Evolutionary conservation across 805 yeast genomes (phyloP), one percentile per base, ranked within the genome.

Genomic region (Candida insectalens): DNA sequence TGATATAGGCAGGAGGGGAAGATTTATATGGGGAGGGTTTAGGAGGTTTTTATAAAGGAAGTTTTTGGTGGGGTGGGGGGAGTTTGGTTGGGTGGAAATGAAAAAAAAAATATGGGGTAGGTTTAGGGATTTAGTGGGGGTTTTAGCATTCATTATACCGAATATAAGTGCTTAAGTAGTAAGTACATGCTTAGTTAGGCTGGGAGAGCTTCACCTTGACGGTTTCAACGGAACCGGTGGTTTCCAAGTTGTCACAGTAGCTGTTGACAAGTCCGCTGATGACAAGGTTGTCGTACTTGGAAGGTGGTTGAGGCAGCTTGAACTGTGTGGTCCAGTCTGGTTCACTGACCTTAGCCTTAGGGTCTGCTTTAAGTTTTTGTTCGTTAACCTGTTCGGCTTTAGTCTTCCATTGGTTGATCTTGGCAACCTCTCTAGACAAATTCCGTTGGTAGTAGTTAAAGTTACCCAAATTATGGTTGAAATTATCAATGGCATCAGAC

Each of bases 391-490:
- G 64, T 55, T 71, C 70, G 51, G 82, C 64, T 55, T 73, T 75
- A 49, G 71, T 75, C 51, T 78, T 77, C 88, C 89, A 83, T 51
- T 77, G 83, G 42, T 66, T 64, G 43, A 83, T 68, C 62, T 78
- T 81, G 39, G 74, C 59, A 54, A 68, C 63, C 53, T 83, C 94
- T 53, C 85, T 71, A 31, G 76, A 70, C 39, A 74, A 64, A 47
- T 74, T 78, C 63, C 94, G 75, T 61, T 82, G 92, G 63, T 73
- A 81, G 60, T 78, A 82, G 64, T 81, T 79, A 66, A 79, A 77
- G 59, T 77, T 82, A 45, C 79, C 77, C 54, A 80, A 83, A 53
- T 79, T 87, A 54, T 77, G 77, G 61, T 77, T 78, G 62, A 74
- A 76, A 32, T 79, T 76, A 55, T 83, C 92, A 27, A 83, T 68